Conservation (phyloP, 768 basidiomycete genomes). For the Tylopilus subfusipes region DNA sequence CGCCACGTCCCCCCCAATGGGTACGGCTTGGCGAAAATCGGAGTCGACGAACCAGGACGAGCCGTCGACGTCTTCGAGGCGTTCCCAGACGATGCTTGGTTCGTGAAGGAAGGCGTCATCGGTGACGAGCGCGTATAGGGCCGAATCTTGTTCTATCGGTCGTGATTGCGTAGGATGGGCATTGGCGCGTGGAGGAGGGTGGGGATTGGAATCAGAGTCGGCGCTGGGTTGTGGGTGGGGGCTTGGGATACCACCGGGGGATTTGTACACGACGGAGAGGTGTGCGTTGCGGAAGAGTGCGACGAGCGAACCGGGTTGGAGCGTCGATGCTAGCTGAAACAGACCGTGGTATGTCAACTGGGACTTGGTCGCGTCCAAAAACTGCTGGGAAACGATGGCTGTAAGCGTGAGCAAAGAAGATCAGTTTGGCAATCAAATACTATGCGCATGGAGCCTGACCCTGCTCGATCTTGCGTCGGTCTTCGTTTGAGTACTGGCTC, state of each 20-base stretch:
- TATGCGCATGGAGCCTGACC: slow-evolving; percentile 49
- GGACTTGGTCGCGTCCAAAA: slow-evolving; percentile 68
- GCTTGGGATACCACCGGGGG: slow-evolving; percentile 9
- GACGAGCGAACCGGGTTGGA: slow-evolving; percentile 57
- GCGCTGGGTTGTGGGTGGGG: not conserved
- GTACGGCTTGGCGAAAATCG: slow-evolving; percentile 57
- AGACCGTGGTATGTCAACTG: slow-evolving; percentile 89
- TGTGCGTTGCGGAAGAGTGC: slow-evolving; percentile 91
- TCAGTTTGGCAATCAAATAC: not conserved
- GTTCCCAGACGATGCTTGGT: slow-evolving; percentile 84
- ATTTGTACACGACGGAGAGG: slow-evolving; percentile 80
- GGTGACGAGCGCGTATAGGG: slow-evolving; percentile 80
- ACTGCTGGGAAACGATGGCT: slow-evolving; percentile 68
- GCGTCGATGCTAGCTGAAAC: slow-evolving; percentile 61
- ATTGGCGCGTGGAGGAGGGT: not conserved
- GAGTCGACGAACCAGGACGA: slow-evolving; percentile 77
- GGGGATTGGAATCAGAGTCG: not conserved
- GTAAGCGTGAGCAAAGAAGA: not conserved
- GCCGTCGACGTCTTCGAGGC: slow-evolving; percentile 82
- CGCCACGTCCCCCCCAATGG: slow-evolving; percentile 79
- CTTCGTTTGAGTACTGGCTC: slow-evolving; percentile 44
- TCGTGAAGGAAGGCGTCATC: slow-evolving; percentile 80
- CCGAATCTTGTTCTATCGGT: slow-evolving; percentile 29
- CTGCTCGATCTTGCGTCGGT: slow-evolving; percentile 62
- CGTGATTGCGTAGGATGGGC: not conserved